Percentiles rank a stretch among this genome's conserved stretches.
phyloP scores from a whole-genome alignment of 768 basidiomycete genomes.

The Hebeloma cylindrosporum region DNA sequence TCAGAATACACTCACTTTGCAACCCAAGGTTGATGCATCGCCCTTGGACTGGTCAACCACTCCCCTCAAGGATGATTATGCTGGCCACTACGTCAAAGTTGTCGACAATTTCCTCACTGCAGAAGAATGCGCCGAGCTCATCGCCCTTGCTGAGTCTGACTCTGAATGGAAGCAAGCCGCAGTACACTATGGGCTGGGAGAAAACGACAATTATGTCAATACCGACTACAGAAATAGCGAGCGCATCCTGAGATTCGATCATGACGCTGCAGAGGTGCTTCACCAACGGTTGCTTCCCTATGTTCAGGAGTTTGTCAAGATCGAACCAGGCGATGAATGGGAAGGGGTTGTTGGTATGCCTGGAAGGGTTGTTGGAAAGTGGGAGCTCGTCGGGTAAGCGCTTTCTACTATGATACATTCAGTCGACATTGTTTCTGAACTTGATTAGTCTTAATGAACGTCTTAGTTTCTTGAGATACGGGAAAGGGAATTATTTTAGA shows the following conservation, averaged over 20 bases:
- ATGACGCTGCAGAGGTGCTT: conserved; percentile 32
- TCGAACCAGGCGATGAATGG: conserved; percentile 34
- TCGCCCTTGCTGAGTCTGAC: conserved; percentile 36
- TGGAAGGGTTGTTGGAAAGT: conserved; percentile 28
- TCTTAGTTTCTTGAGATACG: conserved; percentile 45
- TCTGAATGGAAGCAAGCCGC: conserved; percentile 39
- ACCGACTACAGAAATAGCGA: conserved; percentile 41
- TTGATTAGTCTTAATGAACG: conserved; percentile 40
- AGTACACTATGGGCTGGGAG: conserved; percentile 28
- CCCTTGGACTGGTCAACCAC: conserved; percentile 41
- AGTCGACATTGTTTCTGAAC: neutral
- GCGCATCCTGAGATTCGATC: conserved; percentile 37
- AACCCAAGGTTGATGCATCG: too few relatives aligned
- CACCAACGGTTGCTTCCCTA: conserved; percentile 38
- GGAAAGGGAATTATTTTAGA: conserved; percentile 42
- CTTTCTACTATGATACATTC: too few relatives aligned
- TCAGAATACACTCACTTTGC: too few relatives aligned
- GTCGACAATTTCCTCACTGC: conserved; percentile 42
- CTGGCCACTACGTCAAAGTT: conserved; percentile 40
- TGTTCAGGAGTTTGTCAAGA: conserved; percentile 36
- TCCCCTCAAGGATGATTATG: conserved; percentile 32
- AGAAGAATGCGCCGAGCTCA: conserved; percentile 40
- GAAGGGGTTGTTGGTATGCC: conserved; percentile 29
- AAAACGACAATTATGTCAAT: conserved; percentile 32
- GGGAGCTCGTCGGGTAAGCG: conserved; percentile 38